A percentile compares a stretch with the other conserved stretches of the same genome.
Conservation (phyloP, 2,329 filamentous ascomycete genomes). For the Aspergillus ibericus region DNA sequence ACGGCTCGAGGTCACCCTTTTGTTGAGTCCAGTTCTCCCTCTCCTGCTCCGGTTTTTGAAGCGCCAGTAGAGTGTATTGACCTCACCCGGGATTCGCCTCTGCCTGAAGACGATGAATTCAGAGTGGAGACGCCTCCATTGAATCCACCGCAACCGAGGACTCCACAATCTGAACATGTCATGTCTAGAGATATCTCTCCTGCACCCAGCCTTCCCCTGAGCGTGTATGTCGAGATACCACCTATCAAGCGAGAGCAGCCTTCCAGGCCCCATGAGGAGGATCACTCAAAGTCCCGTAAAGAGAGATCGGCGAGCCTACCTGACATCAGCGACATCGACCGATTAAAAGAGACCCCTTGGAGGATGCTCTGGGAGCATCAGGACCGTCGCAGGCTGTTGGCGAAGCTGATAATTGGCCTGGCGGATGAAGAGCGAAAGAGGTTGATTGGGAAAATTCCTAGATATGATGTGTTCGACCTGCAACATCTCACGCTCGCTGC, state of each 20-base stretch:
- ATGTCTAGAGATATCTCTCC: conserved; percentile 18
- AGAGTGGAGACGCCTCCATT: conserved; percentile 38
- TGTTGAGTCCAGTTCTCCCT: conserved; percentile 15
- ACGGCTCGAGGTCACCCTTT: conserved; percentile 9
- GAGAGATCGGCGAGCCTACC: conserved; percentile 9
- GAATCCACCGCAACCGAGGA: conserved; percentile 25
- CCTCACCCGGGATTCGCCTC: conserved; percentile 31
- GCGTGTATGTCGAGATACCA: conserved; percentile 9
- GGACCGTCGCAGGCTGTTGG: conserved; percentile 41
- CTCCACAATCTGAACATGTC: conserved; percentile 7
- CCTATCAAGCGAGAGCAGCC: conserved; percentile 3
- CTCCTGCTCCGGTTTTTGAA: conserved; percentile 2
- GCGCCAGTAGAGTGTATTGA: conserved; percentile 30
- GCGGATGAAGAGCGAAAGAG: conserved; percentile 19
- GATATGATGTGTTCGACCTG: conserved; percentile 14
- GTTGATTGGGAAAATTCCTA: conserved; percentile 15
- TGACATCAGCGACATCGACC: conserved; percentile 25
- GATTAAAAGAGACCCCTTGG: conserved; percentile 36
- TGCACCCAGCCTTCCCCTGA: conserved; percentile 10
- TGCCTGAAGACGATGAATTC: conserved; percentile 19
- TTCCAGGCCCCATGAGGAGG: background rate
- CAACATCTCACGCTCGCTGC: conserved; percentile 15
- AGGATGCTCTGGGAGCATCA: conserved; percentile 34
- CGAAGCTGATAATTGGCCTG: conserved; percentile 28
- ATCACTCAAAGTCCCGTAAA: background rate